These are phyloP conservation scores for Lodderomyces jiufengensis DNA, from an alignment of 1,139 yeast genomes.

Conservation along the genomic window DNA sequence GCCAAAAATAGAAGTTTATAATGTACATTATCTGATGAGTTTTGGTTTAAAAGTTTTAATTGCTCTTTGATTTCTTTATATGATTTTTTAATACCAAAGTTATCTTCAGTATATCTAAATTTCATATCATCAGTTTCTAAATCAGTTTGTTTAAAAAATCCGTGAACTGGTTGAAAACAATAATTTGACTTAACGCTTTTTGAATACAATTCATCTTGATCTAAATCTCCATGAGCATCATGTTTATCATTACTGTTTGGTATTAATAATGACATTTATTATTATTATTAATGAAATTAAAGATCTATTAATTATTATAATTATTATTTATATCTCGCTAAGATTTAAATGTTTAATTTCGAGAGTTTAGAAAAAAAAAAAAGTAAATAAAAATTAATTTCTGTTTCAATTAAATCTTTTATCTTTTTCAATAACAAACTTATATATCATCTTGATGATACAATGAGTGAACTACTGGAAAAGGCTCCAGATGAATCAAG, in stretches of 20 bases:
- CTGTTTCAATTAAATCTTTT: no score
- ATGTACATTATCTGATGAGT: constrained; percentile 26
- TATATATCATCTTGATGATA: no score
- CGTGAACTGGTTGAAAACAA: constrained; percentile 39
- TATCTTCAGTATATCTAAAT: constrained; percentile 44
- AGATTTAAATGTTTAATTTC: no score
- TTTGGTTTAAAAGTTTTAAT: constrained; percentile 34
- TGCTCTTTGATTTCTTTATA: constrained; percentile 44
- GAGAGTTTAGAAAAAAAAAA: no score
- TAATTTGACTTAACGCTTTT: constrained; percentile 8
- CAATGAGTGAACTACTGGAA: no score
- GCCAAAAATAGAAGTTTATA: constrained; percentile 63
- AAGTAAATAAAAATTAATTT: no score
- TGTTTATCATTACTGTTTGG: constrained; percentile 30
- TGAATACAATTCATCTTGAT: constrained; percentile 25
- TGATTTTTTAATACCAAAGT: constrained; percentile 45
- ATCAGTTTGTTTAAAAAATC: constrained; percentile 52
- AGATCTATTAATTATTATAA: no score
- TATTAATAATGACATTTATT: constrained; percentile 2
- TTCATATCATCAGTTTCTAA: constrained; percentile 41
- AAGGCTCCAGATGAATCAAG: neutral
- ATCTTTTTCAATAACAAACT: no score
- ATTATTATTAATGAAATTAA: neutral
- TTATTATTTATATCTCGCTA: no score
- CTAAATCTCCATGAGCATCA: constrained; percentile 37